Evolutionary conservation across 2,329 filamentous ascomycete species (phyloP).

Genomic region (Fusarium mundagurra): DNA sequence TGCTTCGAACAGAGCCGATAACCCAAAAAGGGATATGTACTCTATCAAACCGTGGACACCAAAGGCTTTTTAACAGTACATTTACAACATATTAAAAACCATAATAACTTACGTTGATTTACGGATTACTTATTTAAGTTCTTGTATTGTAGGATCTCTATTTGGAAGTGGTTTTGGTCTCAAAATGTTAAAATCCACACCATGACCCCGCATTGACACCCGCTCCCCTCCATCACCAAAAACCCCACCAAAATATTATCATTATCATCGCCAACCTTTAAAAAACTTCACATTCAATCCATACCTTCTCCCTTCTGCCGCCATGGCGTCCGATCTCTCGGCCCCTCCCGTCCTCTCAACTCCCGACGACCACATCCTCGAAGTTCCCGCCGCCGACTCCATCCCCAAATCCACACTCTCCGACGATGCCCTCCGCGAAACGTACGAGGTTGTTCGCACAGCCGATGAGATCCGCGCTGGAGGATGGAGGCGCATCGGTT

Average conservation of each 20-base stretch:
- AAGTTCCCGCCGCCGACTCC: slow-evolving; percentile 57
- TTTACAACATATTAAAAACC: no score
- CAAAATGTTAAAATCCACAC: not conserved
- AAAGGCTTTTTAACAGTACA: no score
- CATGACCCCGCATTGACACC: slow-evolving; percentile 47
- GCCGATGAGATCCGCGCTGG: slow-evolving; percentile 77
- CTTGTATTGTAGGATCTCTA: not conserved
- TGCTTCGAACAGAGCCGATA: not conserved
- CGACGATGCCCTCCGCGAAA: slow-evolving; percentile 76
- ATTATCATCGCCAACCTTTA: slow-evolving; percentile 16
- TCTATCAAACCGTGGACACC: no score
- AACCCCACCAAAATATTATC: slow-evolving; percentile 38
- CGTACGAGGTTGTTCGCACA: slow-evolving; percentile 88
- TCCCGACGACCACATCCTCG: slow-evolving; percentile 68
- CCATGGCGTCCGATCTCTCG: slow-evolving; percentile 60
- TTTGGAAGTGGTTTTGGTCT: not conserved
- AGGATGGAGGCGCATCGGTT: slow-evolving; percentile 78
- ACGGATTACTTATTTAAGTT: not conserved
- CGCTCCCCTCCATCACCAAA: slow-evolving; percentile 21
- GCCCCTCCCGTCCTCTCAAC: slow-evolving; percentile 71
- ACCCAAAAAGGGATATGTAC: not conserved
- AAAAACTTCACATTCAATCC: not conserved
- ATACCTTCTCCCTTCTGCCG: not conserved
- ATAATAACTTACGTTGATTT: no score
- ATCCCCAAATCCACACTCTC: slow-evolving; percentile 48